Evolutionary conservation across 2,329 filamentous ascomycete species (phyloP), one percentile per base, ranked within the genome.

Genomic region (Colletotrichum sp.): DNA sequence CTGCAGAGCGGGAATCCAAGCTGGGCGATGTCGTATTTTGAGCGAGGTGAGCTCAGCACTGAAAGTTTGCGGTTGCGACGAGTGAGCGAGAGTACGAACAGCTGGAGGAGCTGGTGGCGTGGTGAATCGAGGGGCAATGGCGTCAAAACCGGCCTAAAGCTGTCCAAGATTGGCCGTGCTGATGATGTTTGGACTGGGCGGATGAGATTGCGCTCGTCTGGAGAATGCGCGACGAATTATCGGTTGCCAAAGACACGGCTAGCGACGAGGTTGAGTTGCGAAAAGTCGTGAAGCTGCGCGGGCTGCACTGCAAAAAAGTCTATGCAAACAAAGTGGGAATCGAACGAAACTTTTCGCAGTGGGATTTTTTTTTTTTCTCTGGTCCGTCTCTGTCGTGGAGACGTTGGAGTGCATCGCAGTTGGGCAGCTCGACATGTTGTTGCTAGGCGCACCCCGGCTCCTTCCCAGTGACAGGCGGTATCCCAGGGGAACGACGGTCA

Each of bases 291-390:
- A 71, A 55, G 44, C 70, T 68, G 64, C 44, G 44, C 44, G 44
- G 10, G 44, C 70, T 65, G 59, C 64, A 52, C 32, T 69, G 64
- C 57, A 65, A 74, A 67, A 68, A 68, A 60, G 34, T 74, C 70
- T 65, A 60, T 52, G 70, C 64, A 73, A 74, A 65, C 74, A 74
- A 59, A 48, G 70, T 74, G 70, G 74, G 64, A 76, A 76, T 74
- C 48, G 70, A 52, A 9, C 73, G 73, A 75, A 75, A 75, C 72
- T 67, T 75, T 75, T 75, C 52, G 68, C 62, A 68, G 39, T 36
- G 26, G 30, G 32, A 59, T 68, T 73, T 73, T 75, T 39, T 28
- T n/a, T 34, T 28, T 39, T 65, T 75, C 30, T 75, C 26, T 62
- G 65, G 30, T 30, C 55, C 30, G 59, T 44, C 71, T 55, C 9